Conservation (phyloP, 2,329 filamentous ascomycete species). For the Botrytis medusae region DNA sequence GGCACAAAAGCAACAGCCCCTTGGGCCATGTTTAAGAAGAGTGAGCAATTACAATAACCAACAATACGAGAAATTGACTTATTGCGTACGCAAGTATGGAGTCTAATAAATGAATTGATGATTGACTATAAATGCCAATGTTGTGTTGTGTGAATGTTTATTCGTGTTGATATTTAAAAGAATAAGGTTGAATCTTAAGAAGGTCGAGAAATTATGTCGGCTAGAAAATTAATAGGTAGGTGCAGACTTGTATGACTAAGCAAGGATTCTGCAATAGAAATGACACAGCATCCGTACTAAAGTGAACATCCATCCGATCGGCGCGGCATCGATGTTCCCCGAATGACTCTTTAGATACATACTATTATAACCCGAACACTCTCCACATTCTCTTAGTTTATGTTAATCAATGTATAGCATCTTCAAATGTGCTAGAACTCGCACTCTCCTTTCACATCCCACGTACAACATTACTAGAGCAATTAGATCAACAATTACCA, state of each 20-base stretch:
- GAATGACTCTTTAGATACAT: constrained; percentile 12
- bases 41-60: constrained; percentile 29
- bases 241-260: constrained; percentile 2
- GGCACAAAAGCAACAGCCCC: constrained; percentile 41
- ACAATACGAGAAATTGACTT: constrained; percentile 20
- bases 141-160: constrained; percentile 11
- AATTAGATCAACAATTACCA: constrained; percentile 15
- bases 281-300: neutral
- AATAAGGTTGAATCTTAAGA: neutral
- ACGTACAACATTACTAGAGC: constrained; percentile 4
- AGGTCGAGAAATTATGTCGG: constrained; percentile 18
- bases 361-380: neutral
- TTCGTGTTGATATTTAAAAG: neutral
- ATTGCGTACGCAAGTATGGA: constrained; percentile 14
- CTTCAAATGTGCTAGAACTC: constrained; percentile 13
- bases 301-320: neutral
- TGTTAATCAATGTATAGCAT: constrained; percentile 8
- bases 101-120: constrained; percentile 4
- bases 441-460: neutral
- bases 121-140: constrained; percentile 6
- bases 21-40: constrained; percentile 38
- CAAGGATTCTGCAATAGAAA: neutral
- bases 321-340: neutral
- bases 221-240: neutral
- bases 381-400: neutral